phyloP scores from a whole-genome alignment of 1,284 basidiomycete species.

The Amylostereum areolatum region DNA sequence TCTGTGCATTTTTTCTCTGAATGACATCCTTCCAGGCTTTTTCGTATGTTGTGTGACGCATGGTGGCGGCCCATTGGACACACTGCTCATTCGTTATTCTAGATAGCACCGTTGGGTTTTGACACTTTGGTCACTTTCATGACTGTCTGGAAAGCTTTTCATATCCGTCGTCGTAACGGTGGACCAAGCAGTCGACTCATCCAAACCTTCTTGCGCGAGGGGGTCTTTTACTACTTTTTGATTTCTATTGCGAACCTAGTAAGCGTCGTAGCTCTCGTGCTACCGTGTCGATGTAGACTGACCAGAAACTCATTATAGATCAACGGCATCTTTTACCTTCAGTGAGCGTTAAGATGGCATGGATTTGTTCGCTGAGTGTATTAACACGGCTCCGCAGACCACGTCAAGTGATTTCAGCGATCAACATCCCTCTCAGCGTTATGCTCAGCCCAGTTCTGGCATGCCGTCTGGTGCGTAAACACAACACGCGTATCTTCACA shows the following conservation, averaged over 20 bases:
- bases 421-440: constrained; percentile 80
- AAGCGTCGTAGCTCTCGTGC: constrained; percentile 5
- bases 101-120: constrained; percentile 75
- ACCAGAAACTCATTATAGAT: constrained; percentile 28
- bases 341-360: constrained; percentile 25
- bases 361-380: too few relatives aligned
- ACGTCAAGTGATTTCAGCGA: constrained; percentile 73
- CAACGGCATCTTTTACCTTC: constrained; percentile 78
- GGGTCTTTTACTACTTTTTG: constrained; percentile 75
- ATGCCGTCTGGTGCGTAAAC: constrained; percentile 54
- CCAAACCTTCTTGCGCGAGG: constrained; percentile 77
- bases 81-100: background rate
- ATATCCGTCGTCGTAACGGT: constrained; percentile 64
- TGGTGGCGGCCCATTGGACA: background rate
- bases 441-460: constrained; percentile 77
- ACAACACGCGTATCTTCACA: background rate
- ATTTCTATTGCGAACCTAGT: constrained; percentile 75
- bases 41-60: constrained; percentile 43
- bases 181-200: constrained; percentile 72
- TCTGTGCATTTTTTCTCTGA: constrained; percentile 12
- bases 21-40: constrained; percentile 41
- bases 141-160: constrained; percentile 70
- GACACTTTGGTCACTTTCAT: constrained; percentile 73
- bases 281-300: constrained; percentile 2
- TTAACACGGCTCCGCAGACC: constrained; percentile 37